phyloP scores from a whole-genome alignment of 2,329 filamentous ascomycete species.

The Claviceps sp. region DNA sequence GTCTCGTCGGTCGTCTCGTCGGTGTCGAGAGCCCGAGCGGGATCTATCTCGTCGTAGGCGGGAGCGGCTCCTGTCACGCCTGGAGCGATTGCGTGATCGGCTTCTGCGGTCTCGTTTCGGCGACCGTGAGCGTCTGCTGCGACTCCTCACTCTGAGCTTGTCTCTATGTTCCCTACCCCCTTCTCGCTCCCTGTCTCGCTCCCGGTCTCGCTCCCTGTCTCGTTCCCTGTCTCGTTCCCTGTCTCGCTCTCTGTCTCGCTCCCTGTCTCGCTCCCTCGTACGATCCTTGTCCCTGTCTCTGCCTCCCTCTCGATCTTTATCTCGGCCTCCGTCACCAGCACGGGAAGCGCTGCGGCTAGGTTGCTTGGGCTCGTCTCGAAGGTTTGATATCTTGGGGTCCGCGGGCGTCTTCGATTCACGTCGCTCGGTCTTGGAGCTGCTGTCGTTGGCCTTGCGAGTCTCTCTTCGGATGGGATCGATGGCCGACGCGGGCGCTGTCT shows the following conservation, averaged over 20 bases:
- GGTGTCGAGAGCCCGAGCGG: conserved; percentile 26
- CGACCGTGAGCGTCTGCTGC: conserved; percentile 23
- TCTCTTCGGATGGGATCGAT: conserved; percentile 41
- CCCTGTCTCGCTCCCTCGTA: not conserved
- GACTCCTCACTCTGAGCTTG: conserved; percentile 18
- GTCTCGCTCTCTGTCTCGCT: not conserved
- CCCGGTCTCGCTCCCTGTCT: not conserved
- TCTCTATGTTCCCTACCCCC: conserved; percentile 4
- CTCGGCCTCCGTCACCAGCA: conserved; percentile 7
- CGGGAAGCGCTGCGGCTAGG: conserved; percentile 21
- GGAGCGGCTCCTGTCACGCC: conserved; percentile 25
- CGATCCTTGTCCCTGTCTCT: not conserved
- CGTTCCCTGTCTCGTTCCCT: not conserved
- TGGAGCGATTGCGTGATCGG: conserved; percentile 18
- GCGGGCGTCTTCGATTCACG: conserved; percentile 18
- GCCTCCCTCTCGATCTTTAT: not conserved
- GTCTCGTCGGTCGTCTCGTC: conserved; percentile 18
- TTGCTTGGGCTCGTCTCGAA: conserved; percentile 16
- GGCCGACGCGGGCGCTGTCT: conserved; percentile 40
- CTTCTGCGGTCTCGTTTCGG: conserved; percentile 22
- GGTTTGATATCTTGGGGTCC: conserved; percentile 13
- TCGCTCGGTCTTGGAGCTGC: conserved; percentile 18
- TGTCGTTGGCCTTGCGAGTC: conserved; percentile 24
- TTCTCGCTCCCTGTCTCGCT: not conserved
- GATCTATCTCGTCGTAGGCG: conserved; percentile 24